Evolutionary conservation across 2,329 filamentous ascomycete genomes (phyloP).

Genomic region (Orbilia oligospora): DNA sequence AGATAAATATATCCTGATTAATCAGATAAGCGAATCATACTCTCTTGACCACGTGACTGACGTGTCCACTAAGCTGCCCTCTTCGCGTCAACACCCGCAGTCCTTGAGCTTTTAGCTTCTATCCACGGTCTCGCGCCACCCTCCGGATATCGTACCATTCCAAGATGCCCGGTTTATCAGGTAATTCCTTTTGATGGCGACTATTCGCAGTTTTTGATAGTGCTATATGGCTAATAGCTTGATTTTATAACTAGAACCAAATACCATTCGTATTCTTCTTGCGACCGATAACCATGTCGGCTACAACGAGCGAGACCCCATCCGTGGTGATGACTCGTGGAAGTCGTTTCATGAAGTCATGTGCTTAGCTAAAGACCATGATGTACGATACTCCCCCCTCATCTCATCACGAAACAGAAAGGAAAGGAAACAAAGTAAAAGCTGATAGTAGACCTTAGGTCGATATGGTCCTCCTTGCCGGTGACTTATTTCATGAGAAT

Average conservation of each 20-base stretch:
- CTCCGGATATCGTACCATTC: not conserved
- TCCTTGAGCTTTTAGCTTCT: not conserved
- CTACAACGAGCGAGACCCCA: conserved; percentile 91
- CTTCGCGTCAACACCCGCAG: conserved; percentile 42
- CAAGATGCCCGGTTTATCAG: conserved; percentile 51
- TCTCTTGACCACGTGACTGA: conserved; percentile 28
- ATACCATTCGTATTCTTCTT: conserved; percentile 94
- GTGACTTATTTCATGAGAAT: conserved; percentile 98
- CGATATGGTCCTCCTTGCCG: conserved; percentile 95
- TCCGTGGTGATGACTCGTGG: conserved; percentile 98
- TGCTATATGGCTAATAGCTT: conserved; percentile 3
- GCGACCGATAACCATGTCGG: conserved; percentile 98
- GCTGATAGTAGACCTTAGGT: conserved; percentile 70
- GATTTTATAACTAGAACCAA: conserved; percentile 67
- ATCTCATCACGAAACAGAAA: not conserved
- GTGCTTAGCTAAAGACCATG: conserved; percentile 84
- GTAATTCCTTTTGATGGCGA: not conserved
- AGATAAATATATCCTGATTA: not conserved
- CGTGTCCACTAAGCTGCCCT: conserved; percentile 33
- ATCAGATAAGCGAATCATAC: conserved; percentile 25
- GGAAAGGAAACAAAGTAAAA: not conserved
- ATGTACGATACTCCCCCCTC: conserved; percentile 71
- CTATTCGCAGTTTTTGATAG: not conserved
- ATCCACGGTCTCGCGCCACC: not conserved
- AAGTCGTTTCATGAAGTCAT: conserved; percentile 95